Percentiles rank a stretch among this genome's conserved stretches.
Evolutionary conservation across 805 yeast genomes (phyloP).

Genomic region (Scheffersomyces spartinae): DNA sequence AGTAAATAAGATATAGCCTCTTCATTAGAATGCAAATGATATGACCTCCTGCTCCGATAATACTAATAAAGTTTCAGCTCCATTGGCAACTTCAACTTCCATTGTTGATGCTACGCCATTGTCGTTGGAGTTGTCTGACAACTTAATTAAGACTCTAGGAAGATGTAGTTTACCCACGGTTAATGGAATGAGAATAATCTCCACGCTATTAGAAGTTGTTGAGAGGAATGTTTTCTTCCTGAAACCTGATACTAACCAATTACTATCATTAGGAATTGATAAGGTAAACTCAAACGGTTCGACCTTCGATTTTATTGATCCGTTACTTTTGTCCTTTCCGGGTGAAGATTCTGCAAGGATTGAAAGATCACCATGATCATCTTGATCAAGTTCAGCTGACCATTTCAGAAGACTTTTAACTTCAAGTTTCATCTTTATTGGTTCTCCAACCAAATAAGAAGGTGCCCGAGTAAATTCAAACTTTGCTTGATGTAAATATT

Average conservation of each 20-base stretch:
- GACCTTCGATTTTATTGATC: no score
- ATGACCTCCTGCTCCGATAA: constrained; percentile 59
- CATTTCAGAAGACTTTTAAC: constrained; percentile 37
- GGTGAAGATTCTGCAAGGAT: constrained; percentile 16
- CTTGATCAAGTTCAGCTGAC: constrained; percentile 15
- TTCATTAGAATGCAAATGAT: constrained; percentile 46
- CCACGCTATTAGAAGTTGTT: constrained; percentile 2
- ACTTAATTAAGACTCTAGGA: constrained; percentile 44
- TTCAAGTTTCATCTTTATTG: constrained; percentile 34
- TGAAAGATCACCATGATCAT: constrained; percentile 4
- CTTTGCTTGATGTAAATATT: constrained; percentile 49
- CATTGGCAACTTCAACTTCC: constrained; percentile 59
- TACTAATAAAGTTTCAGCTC: constrained; percentile 56
- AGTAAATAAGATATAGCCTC: no score
- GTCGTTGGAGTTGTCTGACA: constrained; percentile 14
- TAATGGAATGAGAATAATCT: constrained; percentile 56
- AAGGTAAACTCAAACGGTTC: no score
- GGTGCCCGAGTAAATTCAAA: constrained; percentile 24
- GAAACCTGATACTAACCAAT: no score
- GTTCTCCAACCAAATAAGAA: constrained; percentile 52
- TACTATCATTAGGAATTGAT: no score
- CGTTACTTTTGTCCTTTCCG: constrained; percentile 1
- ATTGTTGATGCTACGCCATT: constrained; percentile 26
- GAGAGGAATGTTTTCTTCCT: background rate
- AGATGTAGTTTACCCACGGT: constrained; percentile 60